Evolutionary conservation across 2,329 filamentous ascomycete genomes (phyloP).

Genomic region (Epichloe scottii): DNA sequence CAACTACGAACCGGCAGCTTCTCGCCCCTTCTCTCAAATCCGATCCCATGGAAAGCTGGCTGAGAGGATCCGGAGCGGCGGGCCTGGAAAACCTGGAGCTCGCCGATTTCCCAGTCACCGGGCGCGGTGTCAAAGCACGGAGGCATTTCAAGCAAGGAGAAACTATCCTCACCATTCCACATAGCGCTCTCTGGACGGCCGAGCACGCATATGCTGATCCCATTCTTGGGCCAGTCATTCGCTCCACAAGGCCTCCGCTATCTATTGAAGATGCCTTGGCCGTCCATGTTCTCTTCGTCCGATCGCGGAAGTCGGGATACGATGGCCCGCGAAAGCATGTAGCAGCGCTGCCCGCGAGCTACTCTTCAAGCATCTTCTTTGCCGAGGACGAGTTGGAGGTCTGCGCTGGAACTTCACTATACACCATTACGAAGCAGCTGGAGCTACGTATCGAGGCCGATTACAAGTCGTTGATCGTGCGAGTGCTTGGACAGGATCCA

Average conservation of each 20-base stretch:
- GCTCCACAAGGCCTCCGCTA: conserved; percentile 17
- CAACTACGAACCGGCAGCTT: too few relatives aligned
- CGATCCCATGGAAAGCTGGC: conserved; percentile 19
- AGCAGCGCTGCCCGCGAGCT: conserved; percentile 17
- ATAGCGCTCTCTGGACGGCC: conserved; percentile 18
- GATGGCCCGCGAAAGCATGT: conserved; percentile 17
- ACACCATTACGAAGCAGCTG: conserved; percentile 20
- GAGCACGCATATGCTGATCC: conserved; percentile 19
- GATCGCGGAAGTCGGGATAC: conserved; percentile 20
- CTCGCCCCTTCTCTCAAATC: background rate
- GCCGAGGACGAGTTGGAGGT: conserved; percentile 20
- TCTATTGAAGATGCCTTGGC: conserved; percentile 22
- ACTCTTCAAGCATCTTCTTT: conserved; percentile 24
- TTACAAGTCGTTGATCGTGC: conserved; percentile 16
- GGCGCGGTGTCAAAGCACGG: conserved; percentile 18
- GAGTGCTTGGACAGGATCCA: conserved; percentile 16
- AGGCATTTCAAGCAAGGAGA: conserved; percentile 20
- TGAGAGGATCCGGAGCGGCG: conserved; percentile 16
- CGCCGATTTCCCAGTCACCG: conserved; percentile 19
- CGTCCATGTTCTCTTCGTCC: conserved; percentile 21
- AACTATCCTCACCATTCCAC: conserved; percentile 21
- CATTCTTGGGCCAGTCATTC: conserved; percentile 19
- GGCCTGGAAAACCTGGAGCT: conserved; percentile 20
- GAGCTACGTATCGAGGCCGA: conserved; percentile 17
- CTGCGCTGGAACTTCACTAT: conserved; percentile 20